Evolutionary conservation across 2,329 filamentous ascomycete species (phyloP).

Genomic region (Didymella glomerata): DNA sequence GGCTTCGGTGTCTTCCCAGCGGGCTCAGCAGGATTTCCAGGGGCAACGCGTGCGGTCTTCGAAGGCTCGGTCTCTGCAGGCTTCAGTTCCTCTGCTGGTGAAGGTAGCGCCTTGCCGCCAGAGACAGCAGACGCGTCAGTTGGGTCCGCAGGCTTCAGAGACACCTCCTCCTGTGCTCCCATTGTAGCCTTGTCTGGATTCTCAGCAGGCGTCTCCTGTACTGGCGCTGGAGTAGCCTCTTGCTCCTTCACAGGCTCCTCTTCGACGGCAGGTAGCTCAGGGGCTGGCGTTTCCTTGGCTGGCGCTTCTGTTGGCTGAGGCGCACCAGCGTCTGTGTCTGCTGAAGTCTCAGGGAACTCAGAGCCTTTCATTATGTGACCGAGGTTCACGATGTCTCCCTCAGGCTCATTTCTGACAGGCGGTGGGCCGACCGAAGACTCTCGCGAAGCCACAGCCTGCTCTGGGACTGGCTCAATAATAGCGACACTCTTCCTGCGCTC

Average conservation of each 20-base stretch:
- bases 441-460: conserved; percentile 54
- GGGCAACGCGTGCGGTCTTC: neutral
- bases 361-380: conserved; percentile 50
- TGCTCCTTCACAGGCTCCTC: conserved; percentile 14
- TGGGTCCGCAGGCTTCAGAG: conserved; percentile 53
- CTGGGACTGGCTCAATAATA: conserved; percentile 53
- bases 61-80: conserved; percentile 13
- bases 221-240: conserved; percentile 6
- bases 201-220: conserved; percentile 36
- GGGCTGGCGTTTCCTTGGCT: conserved; percentile 11
- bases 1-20: conserved; percentile 26
- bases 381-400: conserved; percentile 41
- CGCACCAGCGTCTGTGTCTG: conserved; percentile 20
- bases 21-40: conserved; percentile 9
- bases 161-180: conserved; percentile 53
- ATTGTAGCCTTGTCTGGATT: conserved; percentile 57
- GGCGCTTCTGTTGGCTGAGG: conserved; percentile 14
- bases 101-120: conserved; percentile 49
- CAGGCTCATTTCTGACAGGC: conserved; percentile 39
- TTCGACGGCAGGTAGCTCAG: conserved; percentile 17
- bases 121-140: conserved; percentile 49
- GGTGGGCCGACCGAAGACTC: conserved; percentile 49
- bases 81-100: conserved; percentile 39
- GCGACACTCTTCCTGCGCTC: conserved; percentile 49
- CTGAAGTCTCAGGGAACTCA: conserved; percentile 41